A percentile compares a stretch with the other conserved stretches of the same genome.
These are phyloP conservation scores for Lasiosphaeria miniovina DNA, from an alignment of 495 filamentous ascomycete species.

Conservation along the genomic window DNA sequence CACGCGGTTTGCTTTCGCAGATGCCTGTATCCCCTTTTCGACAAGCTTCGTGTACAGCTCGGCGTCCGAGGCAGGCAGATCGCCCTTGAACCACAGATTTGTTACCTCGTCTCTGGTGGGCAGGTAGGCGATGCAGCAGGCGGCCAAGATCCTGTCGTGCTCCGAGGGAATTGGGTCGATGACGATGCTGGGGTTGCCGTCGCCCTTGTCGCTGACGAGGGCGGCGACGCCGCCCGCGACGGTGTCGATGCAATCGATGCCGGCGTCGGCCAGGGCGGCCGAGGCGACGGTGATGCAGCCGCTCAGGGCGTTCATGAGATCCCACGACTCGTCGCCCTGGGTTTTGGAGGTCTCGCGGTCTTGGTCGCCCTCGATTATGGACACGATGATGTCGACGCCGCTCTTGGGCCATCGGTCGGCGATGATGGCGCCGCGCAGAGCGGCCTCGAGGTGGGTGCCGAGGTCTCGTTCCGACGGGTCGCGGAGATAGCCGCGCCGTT, in stretches of 20 bases:
- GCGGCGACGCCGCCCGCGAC: conserved; percentile 88
- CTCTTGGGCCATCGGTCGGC: conserved; percentile 96
- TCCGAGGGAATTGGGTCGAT: conserved; percentile 84
- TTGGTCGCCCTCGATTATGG: conserved; percentile 84
- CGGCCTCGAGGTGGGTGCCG: conserved; percentile 84
- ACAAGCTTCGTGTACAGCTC: conserved; percentile 41
- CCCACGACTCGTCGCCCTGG: conserved; percentile 63
- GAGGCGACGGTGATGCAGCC: conserved; percentile 92
- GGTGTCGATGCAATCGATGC: conserved; percentile 92
- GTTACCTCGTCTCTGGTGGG: conserved; percentile 86
- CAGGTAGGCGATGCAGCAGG: conserved; percentile 88
- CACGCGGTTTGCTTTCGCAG: conserved; percentile 41
- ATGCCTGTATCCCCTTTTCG: conserved; percentile 43
- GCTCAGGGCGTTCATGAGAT: conserved; percentile 78
- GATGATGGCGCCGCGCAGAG: conserved; percentile 82
- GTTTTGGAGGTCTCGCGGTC: conserved; percentile 41
- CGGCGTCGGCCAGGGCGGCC: conserved; percentile 92
- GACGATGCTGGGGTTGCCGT: conserved; percentile 53
- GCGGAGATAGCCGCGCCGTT: conserved; percentile 80
- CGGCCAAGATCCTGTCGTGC: conserved; percentile 70
- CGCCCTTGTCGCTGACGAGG: conserved; percentile 50
- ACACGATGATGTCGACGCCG: conserved; percentile 87
- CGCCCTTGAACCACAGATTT: conserved; percentile 88
- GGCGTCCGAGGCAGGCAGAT: conserved; percentile 39
- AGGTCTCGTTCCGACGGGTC: conserved; percentile 86